phyloP scores from a whole-genome alignment of 345 rosid genomes.

The Hypericum androsaemum region DNA sequence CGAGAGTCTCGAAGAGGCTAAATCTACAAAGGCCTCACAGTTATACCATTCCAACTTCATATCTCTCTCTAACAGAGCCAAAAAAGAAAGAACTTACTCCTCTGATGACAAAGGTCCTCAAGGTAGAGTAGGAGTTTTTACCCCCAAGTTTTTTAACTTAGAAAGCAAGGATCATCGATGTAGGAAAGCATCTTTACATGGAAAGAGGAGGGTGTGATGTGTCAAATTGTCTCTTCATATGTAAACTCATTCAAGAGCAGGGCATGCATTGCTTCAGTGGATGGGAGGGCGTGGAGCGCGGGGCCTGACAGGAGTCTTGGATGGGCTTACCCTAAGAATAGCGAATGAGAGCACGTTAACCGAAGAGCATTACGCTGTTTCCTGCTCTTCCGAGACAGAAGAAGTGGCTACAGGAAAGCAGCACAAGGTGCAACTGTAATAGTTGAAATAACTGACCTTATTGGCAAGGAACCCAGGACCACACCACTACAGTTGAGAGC shows the following conservation, averaged over 20 bases:
- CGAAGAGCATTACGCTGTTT: neutral
- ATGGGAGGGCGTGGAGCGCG: slow-evolving; percentile 67
- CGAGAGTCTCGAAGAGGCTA: slow-evolving; percentile 8
- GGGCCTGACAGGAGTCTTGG: slow-evolving; percentile 97
- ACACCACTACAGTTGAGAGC: slow-evolving; percentile 96
- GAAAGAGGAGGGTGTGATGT: slow-evolving; percentile 14
- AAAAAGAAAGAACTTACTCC: slow-evolving; percentile 12
- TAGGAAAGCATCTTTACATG: slow-evolving; percentile 27
- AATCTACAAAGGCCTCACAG: slow-evolving; percentile 25
- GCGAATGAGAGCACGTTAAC: neutral
- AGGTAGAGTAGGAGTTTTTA: slow-evolving; percentile 6
- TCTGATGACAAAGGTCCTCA: slow-evolving; percentile 12
- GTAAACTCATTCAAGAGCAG: slow-evolving; percentile 3
- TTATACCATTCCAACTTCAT: slow-evolving; percentile 27
- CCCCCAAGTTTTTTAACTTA: slow-evolving; percentile 9
- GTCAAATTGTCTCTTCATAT: slow-evolving; percentile 14
- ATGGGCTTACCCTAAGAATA: slow-evolving; percentile 77
- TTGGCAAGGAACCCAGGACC: slow-evolving; percentile 79
- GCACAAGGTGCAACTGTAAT: neutral
- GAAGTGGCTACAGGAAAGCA: neutral
- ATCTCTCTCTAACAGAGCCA: slow-evolving; percentile 17
- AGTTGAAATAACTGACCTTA: slow-evolving; percentile 38
- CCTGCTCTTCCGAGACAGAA: neutral
- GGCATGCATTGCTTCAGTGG: slow-evolving; percentile 26
- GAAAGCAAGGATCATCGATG: slow-evolving; percentile 20